A percentile compares a stretch with the other conserved stretches of the same genome.
Conservation (phyloP, 768 basidiomycete genomes). For the Serpula lacrymans region DNA sequence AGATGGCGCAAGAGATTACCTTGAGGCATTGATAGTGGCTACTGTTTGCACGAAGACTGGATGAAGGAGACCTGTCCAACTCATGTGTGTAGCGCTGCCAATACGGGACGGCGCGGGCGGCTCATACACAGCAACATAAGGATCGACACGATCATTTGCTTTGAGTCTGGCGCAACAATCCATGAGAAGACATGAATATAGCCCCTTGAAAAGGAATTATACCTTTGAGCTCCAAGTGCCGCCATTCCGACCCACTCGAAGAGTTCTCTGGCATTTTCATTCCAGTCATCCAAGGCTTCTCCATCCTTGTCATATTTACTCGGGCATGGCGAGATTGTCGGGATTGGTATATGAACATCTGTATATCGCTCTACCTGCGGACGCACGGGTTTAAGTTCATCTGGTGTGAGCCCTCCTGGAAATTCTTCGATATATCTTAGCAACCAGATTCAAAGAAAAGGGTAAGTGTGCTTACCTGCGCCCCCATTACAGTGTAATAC, state of each 20-base stretch:
- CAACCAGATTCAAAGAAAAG: no score
- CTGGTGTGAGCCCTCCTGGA: no score
- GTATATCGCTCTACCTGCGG: constrained; percentile 19
- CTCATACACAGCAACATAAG: constrained; percentile 66
- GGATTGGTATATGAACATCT: constrained; percentile 42
- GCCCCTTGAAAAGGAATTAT: constrained; percentile 6
- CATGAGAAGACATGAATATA: neutral
- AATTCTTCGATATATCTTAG: no score
- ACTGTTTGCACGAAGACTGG: constrained; percentile 51
- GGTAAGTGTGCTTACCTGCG: no score
- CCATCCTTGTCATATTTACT: constrained; percentile 5
- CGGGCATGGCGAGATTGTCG: constrained; percentile 27
- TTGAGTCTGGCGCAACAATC: constrained; percentile 40
- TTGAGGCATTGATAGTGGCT: constrained; percentile 40
- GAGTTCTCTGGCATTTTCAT: constrained; percentile 39
- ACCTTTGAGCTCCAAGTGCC: constrained; percentile 65
- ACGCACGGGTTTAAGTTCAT: no score
- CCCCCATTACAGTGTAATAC: no score
- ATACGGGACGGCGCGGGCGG: constrained; percentile 43
- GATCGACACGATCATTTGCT: constrained; percentile 62
- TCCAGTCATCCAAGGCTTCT: constrained; percentile 49
- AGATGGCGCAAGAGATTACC: no score
- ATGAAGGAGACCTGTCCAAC: constrained; percentile 59
- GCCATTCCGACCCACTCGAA: constrained; percentile 80
- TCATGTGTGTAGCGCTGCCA: constrained; percentile 48